Conservation (phyloP, 352 stramenopile species). For the Globisporangium uncinulatum region DNA sequence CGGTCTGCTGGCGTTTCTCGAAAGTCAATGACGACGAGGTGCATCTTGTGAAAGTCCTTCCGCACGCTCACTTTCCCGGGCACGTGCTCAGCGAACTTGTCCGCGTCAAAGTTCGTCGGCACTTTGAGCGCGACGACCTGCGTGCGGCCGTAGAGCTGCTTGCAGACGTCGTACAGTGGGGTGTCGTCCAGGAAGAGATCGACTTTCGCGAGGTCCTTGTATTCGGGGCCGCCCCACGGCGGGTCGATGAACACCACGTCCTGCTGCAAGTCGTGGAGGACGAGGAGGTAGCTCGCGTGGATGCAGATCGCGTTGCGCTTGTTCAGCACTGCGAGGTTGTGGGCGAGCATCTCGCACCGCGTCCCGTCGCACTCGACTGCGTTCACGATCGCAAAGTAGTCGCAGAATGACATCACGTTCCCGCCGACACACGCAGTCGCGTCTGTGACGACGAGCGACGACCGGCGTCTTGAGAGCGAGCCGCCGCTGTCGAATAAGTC, state of each 20-base stretch:
- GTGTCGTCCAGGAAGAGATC: constrained; percentile 62
- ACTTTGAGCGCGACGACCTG: constrained; percentile 77
- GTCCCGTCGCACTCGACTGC: constrained; percentile 63
- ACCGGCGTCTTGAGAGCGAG: constrained; percentile 15
- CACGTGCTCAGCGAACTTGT: constrained; percentile 58
- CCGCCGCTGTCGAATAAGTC: constrained; percentile 24
- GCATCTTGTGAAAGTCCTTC: constrained; percentile 78
- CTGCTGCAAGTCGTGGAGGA: constrained; percentile 65
- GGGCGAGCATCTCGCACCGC: constrained; percentile 62
- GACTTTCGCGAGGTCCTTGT: constrained; percentile 65
- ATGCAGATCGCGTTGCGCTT: constrained; percentile 57
- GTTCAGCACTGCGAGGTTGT: constrained; percentile 60
- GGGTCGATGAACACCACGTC: constrained; percentile 83
- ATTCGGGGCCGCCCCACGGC: constrained; percentile 77
- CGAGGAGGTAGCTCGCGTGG: constrained; percentile 59
- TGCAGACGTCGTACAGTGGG: constrained; percentile 62
- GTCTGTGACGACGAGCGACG: constrained; percentile 55
- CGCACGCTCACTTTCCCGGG: constrained; percentile 50
- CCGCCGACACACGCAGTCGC: constrained; percentile 76
- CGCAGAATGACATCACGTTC: constrained; percentile 78
- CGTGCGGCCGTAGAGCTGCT: constrained; percentile 30
- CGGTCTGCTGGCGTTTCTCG: constrained; percentile 10
- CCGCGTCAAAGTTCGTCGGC: constrained; percentile 76
- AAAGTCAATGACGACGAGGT: constrained; percentile 63
- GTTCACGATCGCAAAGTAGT: constrained; percentile 71